A percentile compares a stretch with the other conserved stretches of the same genome.
Evolutionary conservation across 192 early-diverging fungal species (phyloP).

Genomic region (Linnemannia zychae): DNA sequence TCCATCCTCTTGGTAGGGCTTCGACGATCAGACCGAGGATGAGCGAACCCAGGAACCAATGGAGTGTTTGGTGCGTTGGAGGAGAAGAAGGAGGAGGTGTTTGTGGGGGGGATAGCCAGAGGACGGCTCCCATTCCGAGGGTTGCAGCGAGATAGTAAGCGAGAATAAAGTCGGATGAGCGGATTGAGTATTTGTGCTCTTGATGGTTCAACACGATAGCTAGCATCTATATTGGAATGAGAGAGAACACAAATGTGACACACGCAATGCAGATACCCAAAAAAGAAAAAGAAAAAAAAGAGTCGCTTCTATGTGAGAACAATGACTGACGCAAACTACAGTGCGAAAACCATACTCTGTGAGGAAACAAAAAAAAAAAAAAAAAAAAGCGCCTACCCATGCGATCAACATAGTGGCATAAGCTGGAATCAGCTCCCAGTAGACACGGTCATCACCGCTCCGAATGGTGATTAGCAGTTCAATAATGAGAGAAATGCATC

Average conservation of each 20-base stretch:
- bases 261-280: background rate
- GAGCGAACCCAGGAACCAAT: conserved; percentile 9
- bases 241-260: background rate
- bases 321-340: too few relatives aligned
- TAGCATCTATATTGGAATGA: background rate
- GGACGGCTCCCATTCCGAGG: background rate
- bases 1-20: conserved; percentile 32
- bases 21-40: conserved; percentile 21
- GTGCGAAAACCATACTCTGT: too few relatives aligned
- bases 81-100: background rate
- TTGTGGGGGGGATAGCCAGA: background rate
- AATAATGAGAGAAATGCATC: background rate
- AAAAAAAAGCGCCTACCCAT: conserved; percentile 13
- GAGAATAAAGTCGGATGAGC: conserved; percentile 32
- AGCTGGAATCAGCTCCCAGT: background rate
- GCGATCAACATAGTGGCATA: conserved; percentile 18
- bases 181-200: conserved; percentile 32
- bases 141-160: conserved; percentile 24
- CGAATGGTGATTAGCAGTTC: background rate
- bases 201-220: conserved; percentile 30
- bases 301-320: background rate
- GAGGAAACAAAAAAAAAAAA: too few relatives aligned
- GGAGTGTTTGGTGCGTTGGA: background rate
- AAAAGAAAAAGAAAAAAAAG: background rate
- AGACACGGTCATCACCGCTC: background rate